Base-by-base conservation (phyloP, 2,329 filamentous ascomycete species). In the Colletotrichum destructivum region DNA sequence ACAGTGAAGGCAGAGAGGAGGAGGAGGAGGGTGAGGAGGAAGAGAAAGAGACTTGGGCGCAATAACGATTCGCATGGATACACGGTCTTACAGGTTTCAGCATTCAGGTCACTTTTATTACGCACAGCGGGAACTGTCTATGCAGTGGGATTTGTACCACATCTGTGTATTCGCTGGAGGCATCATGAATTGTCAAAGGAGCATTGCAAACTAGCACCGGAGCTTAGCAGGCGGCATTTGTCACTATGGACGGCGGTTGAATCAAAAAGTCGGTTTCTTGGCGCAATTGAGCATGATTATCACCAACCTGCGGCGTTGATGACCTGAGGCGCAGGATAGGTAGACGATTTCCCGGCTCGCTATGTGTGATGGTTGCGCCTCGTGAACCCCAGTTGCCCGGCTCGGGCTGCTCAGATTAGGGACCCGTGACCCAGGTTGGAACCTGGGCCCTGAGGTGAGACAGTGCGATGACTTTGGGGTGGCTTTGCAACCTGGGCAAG, bases 1-100 rank as follows among this genome's bases (percentile, higher is more conserved):
- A 63, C 82, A 78, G 69, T 85, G 47, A 71, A 44, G 51, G 23
- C 12, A 11, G 47, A 63, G 44, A 47, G n/a, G 21, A 54, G 26
- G 44, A 38, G 35, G 35, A 35, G 31, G 7, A 35, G 31, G 31
- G 7, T 2, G 31, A 35, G 35, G 35, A 35, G 38, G 12, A 26
- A 7, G n/a, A 31, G 31, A 21, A 51, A 54, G 23, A 63, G 61
- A n/a, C 31, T 62, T 21, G 56, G 60, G 31, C 51, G 52, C 57
- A 59, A 65, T 70, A 72, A 69, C 54, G 69, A 69, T 69, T 72
- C 66, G 54, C 65, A 69, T 63, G 69, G 60, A 59, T 69, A 69
- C 52, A 69, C 46, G 69, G 60, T 56, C 69, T 69, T 49, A 60
- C 23, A 54, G 65, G 60, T 66, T 68, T 71, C 69, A 62, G 67